Evolutionary conservation across 352 stramenopile genomes (phyloP).

Genomic region (Thalassiosira delicatula): DNA sequence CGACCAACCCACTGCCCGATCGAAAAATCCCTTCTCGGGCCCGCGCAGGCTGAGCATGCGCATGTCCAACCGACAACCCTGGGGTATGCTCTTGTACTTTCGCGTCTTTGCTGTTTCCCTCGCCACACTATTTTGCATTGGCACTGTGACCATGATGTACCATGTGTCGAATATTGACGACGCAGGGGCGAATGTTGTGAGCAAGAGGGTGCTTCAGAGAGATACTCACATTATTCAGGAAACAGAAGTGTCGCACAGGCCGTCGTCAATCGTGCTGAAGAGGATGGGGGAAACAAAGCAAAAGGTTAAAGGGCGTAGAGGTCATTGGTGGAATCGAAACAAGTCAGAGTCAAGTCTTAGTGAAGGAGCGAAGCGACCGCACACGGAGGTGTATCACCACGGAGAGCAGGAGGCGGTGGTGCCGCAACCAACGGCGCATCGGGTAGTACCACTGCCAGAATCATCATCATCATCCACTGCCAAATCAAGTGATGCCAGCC

Average conservation of each 20-base stretch:
- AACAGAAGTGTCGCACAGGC: not conserved
- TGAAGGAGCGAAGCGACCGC: not conserved
- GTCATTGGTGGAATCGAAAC: constrained; percentile 46
- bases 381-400: constrained; percentile 22
- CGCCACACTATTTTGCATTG: constrained; percentile 25
- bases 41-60: not conserved
- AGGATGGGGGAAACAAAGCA: constrained; percentile 51
- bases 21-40: too few species aligned
- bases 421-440: too few species aligned
- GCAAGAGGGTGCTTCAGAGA: not conserved
- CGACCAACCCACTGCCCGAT: too few species aligned
- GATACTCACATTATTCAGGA: not conserved
- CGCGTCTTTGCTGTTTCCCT: constrained; percentile 21
- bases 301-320: too few species aligned
- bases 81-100: constrained; percentile 26
- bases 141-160: constrained; percentile 25
- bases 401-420: constrained; percentile 17
- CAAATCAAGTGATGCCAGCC: too few species aligned
- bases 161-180: not conserved
- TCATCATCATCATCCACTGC: not conserved
- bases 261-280: constrained; percentile 15
- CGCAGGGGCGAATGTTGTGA: constrained; percentile 1
- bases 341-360: not conserved
- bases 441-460: too few species aligned
- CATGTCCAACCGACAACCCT: not conserved